phyloP scores from a whole-genome alignment of 257 asterid species.

The Solanum gandarillasii region DNA sequence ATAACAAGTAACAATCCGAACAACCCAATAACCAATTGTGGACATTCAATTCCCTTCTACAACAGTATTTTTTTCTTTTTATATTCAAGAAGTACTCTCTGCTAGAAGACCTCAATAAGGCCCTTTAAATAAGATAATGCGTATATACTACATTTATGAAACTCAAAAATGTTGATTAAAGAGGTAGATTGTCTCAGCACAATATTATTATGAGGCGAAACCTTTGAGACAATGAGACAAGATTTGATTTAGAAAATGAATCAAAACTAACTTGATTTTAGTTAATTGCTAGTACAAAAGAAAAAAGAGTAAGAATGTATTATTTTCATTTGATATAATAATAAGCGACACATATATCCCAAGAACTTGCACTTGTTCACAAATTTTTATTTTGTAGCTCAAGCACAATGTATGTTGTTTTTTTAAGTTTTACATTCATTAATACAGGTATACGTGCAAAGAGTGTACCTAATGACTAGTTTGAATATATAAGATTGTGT shows the following conservation, averaged over 20 bases:
- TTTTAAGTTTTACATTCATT: background rate
- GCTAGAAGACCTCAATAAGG: background rate
- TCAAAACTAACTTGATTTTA: background rate
- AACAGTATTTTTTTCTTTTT: background rate
- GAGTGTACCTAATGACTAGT: background rate
- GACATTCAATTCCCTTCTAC: background rate
- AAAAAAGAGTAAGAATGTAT: background rate
- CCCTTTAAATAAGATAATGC: background rate
- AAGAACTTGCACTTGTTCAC: background rate
- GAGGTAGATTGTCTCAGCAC: background rate
- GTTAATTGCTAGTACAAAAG: background rate
- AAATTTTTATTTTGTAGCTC: background rate
- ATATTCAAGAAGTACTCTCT: background rate
- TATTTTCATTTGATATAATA: background rate
- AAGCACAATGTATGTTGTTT: background rate
- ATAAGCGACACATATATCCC: background rate
- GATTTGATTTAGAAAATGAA: background rate
- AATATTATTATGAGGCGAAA: background rate
- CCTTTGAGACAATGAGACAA: background rate
- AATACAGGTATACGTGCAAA: background rate
- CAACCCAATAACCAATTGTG: background rate
- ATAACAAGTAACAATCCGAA: background rate
- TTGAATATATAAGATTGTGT: background rate
- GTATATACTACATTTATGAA: background rate
- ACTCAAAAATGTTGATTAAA: background rate